Evolutionary conservation across 2,329 filamentous ascomycete genomes (phyloP), one percentile per base, ranked within the genome.

Genomic region (Trichophyton verrucosum): DNA sequence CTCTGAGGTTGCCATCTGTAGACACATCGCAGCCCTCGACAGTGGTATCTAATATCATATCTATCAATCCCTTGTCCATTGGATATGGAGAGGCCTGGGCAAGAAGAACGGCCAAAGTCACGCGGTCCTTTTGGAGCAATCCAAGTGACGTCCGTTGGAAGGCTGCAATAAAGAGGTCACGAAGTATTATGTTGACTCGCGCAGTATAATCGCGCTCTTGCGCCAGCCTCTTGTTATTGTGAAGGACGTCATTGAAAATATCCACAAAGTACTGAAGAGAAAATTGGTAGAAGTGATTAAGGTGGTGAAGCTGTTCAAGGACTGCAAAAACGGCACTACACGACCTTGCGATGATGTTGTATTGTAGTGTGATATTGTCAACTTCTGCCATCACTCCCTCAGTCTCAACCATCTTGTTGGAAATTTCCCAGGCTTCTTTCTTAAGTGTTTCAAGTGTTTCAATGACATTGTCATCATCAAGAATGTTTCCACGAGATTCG

Each of bases 261-360:
- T 96, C 89, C 60, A 96, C 83, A 77, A 99, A 99, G 76, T 96
- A 99, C 74, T 96, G 91, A 62, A 99, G 81, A 42, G 94, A 99
- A 80, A 99, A 99, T 73, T 97, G 95, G 75, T 99, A 99, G 77
- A 97, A 97, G 79, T 97, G 94, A 74, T 99, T 96, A 73, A 99
- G 86, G 71, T 96, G 95, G 75, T 97, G 92, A 61, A 99, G 83
- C 74, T 99, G 92, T 76, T 99, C 95, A 63, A 99, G 80, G 13
- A 99, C 89, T 36, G 95, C 91, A 73, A 97, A 99, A 47, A 99
- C 92, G 60, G 94, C 91, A 76, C 92, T 96, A 82, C 94, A 99
- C 47, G 94, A 92, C 68, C 86, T 84, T 61, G 94, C 94, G 74
- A 99, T 91, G 65, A 95, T 85, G 71, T 87, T 88, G 81, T 99